Evolutionary conservation across 2,329 filamentous ascomycete genomes (phyloP), one percentile per base, ranked within the genome.

Genomic region (Aurifilum marmelostoma): DNA sequence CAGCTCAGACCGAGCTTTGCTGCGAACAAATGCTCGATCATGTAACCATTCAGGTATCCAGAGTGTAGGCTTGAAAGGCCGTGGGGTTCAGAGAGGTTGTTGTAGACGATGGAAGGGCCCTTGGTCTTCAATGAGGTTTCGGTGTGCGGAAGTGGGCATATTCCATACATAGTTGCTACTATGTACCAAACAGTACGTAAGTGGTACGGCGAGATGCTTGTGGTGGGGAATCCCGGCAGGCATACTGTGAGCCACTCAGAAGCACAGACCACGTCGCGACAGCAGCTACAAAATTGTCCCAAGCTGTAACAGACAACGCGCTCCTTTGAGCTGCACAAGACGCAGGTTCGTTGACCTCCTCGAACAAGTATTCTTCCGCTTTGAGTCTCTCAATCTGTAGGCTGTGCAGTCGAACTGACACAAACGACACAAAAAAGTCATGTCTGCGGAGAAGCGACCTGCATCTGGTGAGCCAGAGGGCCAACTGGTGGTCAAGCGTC

Each of bases 361-460:
- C 16, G n/a, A 11, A 39, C 32, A 37, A 18, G 16, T 7, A 8
- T 9, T 9, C 27, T 18, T 8, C 52, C 27, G 27, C 12, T n/a
- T 59, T 2, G 21, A 43, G 18, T 65, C 29, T 58, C 63, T 58
- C 63, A 59, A 50, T 21, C 24, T 37, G 34, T 37, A 41, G 52
- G 14, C 24, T 29, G 52, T 56, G 14, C 9, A 37, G 3, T 29
- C 4, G 14, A 37, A 39, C 24, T 24, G 24, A 50, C 16, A 24
- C 18, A 34, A 12, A 14, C 41, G 24, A 50, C 16, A 34, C 11
- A 34, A 18, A 41, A 7, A 67, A 69, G n/a, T 1, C 70, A 97
- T 97, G 94, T 93, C 94, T 43, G 87, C 92, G 72, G 94, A 97
- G 81, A 98, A 99, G 83, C 89, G 96, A 77, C 92, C 94, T 70